Evolutionary conservation across 352 stramenopile species (phyloP).

Genomic region (Nothophytophthora sp.): DNA sequence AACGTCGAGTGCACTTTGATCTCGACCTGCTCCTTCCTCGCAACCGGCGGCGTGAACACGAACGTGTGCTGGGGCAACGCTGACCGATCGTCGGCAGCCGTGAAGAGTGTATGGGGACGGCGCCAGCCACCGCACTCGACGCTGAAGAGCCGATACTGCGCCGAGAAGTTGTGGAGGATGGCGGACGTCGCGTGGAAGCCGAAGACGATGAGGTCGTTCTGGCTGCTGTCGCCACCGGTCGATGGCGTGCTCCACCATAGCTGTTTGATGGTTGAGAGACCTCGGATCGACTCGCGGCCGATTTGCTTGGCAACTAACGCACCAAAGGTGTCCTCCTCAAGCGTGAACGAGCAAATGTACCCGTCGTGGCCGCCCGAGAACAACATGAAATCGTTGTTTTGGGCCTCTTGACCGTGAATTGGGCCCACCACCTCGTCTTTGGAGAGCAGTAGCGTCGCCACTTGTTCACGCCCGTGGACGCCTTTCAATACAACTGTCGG

Average conservation of each 20-base stretch:
- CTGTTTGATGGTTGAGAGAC: constrained; percentile 75
- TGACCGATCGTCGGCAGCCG: constrained; percentile 1
- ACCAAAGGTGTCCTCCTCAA: constrained; percentile 31
- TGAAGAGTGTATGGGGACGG: constrained; percentile 64
- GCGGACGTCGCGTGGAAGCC: constrained; percentile 79
- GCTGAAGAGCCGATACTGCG: constrained; percentile 76
- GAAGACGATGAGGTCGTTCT: constrained; percentile 71
- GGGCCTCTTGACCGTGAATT: not conserved
- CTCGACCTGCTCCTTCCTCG: constrained; percentile 48
- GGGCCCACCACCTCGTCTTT: no score
- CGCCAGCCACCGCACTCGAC: constrained; percentile 85
- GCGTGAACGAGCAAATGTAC: constrained; percentile 66
- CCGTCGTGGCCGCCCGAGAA: constrained; percentile 82
- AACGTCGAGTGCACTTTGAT: constrained; percentile 74
- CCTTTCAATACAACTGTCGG: constrained; percentile 45
- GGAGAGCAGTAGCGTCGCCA: constrained; percentile 56
- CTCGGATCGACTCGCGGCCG: constrained; percentile 74
- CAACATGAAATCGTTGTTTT: constrained; percentile 22
- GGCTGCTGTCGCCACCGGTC: constrained; percentile 1
- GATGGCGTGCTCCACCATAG: constrained; percentile 38
- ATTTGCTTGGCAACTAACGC: constrained; percentile 33
- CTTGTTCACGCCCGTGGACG: constrained; percentile 68
- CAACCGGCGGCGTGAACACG: constrained; percentile 63
- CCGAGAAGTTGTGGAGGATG: constrained; percentile 72
- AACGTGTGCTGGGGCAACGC: constrained; percentile 59